Percentiles rank a stretch among this genome's conserved stretches.
Conservation (phyloP, 2,329 filamentous ascomycete genomes). For the Myriangium duriaei region DNA sequence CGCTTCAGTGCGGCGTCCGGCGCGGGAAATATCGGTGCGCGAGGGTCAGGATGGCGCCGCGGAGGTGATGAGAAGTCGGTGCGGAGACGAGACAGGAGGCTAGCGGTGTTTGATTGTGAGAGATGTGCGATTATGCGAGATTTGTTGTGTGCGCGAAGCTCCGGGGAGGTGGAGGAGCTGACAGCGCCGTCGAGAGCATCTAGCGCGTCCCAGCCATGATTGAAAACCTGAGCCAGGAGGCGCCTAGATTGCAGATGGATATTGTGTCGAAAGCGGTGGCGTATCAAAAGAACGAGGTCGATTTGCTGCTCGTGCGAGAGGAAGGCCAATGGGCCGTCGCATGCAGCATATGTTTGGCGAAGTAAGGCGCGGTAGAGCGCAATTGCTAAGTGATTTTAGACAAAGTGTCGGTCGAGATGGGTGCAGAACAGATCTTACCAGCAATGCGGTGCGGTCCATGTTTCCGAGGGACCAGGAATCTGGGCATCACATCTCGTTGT, state of each 20-base stretch:
- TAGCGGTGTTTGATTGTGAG: conserved; percentile 16
- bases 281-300: conserved; percentile 21
- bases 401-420: not conserved
- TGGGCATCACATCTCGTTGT: conserved; percentile 18
- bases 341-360: conserved; percentile 32
- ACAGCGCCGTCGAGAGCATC: conserved; percentile 31
- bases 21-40: not conserved
- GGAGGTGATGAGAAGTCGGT: conserved; percentile 8
- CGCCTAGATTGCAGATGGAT: conserved; percentile 21
- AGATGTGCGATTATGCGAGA: conserved; percentile 16
- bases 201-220: conserved; percentile 51
- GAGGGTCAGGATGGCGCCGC: conserved; percentile 11
- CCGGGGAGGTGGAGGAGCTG: not conserved
- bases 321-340: no score
- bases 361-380: conserved; percentile 63
- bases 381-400: conserved; percentile 37
- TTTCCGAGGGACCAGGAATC: conserved; percentile 30
- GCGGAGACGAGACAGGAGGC: conserved; percentile 16
- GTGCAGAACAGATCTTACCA: conserved; percentile 25
- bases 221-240: conserved; percentile 49
- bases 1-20: not conserved
- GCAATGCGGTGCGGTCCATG: conserved; percentile 41
- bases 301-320: not conserved
- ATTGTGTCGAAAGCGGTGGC: conserved; percentile 9
- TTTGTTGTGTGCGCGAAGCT: not conserved